Conservation (phyloP, 2,329 filamentous ascomycete species). For the Mycogone perniciosa region DNA sequence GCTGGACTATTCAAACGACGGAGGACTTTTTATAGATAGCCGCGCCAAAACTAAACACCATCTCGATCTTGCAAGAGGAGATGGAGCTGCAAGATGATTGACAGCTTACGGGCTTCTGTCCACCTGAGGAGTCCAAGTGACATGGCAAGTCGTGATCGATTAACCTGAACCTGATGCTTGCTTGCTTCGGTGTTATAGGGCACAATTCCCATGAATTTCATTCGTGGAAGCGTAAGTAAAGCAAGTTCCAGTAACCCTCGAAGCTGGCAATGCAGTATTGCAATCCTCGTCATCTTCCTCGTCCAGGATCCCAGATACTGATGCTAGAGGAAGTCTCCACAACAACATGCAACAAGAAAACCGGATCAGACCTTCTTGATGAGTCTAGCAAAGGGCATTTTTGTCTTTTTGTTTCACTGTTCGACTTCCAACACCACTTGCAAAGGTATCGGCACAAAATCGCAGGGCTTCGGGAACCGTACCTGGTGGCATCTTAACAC, state of each 20-base stretch:
- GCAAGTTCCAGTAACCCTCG: background rate
- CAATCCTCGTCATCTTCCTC: constrained; percentile 1
- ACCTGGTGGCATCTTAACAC: background rate
- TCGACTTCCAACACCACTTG: background rate
- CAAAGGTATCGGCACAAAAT: background rate
- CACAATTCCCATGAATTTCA: background rate
- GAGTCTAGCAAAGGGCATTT: background rate
- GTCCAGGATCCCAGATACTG: constrained; percentile 2
- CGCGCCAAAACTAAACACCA: too few species aligned
- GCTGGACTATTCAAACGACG: too few species aligned
- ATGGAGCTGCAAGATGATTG: too few species aligned
- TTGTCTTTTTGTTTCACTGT: background rate
- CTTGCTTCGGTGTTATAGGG: background rate
- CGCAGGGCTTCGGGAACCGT: background rate
- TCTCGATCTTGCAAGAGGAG: too few species aligned
- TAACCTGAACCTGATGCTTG: background rate
- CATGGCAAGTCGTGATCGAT: too few species aligned
- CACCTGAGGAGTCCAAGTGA: too few species aligned
- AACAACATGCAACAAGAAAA: background rate
- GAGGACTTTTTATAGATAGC: too few species aligned
- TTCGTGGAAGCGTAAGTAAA: background rate
- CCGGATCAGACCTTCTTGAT: background rate
- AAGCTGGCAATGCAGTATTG: background rate
- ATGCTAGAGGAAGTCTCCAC: background rate
- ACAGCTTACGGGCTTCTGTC: too few species aligned